A percentile compares a stretch with the other conserved stretches of the same genome.
These are phyloP conservation scores for Xylariaceae sp. DNA, from an alignment of 2,329 filamentous ascomycete genomes.

Conservation along the genomic window DNA sequence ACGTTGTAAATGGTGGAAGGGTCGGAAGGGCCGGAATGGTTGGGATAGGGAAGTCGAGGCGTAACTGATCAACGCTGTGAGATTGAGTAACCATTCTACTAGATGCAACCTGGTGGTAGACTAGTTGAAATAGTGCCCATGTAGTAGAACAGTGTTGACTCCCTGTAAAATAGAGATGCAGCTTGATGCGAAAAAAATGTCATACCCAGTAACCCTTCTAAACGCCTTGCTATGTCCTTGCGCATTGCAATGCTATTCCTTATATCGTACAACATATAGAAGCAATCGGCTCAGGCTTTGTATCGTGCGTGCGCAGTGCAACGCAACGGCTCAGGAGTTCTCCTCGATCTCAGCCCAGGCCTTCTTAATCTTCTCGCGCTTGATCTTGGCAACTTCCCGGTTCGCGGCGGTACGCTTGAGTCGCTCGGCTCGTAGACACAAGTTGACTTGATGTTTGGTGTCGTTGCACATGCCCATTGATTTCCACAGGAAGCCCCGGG, in stretches of 20 bases:
- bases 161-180: not conserved
- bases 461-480: slow-evolving; percentile 88
- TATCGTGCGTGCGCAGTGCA: not conserved
- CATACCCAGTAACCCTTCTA: slow-evolving; percentile 3
- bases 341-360: slow-evolving; percentile 81
- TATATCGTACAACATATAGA: slow-evolving; percentile 19
- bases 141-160: slow-evolving; percentile 1
- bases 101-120: not conserved
- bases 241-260: slow-evolving; percentile 8
- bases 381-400: slow-evolving; percentile 70
- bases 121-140: not conserved
- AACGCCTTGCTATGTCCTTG: slow-evolving; percentile 30
- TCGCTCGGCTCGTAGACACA: slow-evolving; percentile 82
- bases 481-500: slow-evolving; percentile 90
- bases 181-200: not conserved
- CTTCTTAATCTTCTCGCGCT: slow-evolving; percentile 76
- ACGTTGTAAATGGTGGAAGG: slow-evolving; percentile 42
- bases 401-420: slow-evolving; percentile 80
- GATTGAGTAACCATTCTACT: slow-evolving; percentile 2
- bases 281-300: not conserved
- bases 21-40: not conserved
- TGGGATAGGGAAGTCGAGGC: not conserved
- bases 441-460: slow-evolving; percentile 82
- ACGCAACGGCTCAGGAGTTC: slow-evolving; percentile 57
- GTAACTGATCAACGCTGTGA: not conserved